Conservation (phyloP, 306 rosid species). For the Trichosanthes truncata region DNA sequence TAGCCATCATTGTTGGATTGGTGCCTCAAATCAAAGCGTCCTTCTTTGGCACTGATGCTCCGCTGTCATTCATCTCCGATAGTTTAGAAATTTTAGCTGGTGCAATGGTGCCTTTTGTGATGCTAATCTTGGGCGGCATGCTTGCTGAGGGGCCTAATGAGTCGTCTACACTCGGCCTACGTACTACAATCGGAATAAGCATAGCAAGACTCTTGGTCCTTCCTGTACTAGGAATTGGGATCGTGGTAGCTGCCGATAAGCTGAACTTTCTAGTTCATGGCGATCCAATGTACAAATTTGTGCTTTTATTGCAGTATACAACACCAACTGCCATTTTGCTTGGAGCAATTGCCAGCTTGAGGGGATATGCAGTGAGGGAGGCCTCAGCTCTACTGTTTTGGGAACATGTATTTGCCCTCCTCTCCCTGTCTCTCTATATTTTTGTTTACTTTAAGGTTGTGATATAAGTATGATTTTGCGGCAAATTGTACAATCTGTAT, state of each 20-base stretch:
- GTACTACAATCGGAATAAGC: conserved; percentile 63
- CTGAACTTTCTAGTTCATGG: conserved; percentile 32
- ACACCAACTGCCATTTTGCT: conserved; percentile 84
- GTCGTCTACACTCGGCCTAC: conserved; percentile 48
- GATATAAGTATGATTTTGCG: neutral
- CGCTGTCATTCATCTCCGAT: conserved; percentile 48
- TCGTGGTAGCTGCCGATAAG: conserved; percentile 39
- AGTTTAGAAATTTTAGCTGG: conserved; percentile 57
- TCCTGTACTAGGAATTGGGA: conserved; percentile 66
- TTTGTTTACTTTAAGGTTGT: conserved; percentile 41
- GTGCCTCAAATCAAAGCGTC: conserved; percentile 52
- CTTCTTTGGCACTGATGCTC: conserved; percentile 50
- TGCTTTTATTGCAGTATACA: conserved; percentile 70
- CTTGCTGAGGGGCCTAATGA: conserved; percentile 84
- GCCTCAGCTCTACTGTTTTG: conserved; percentile 86
- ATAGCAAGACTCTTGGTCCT: conserved; percentile 80
- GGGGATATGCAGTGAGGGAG: conserved; percentile 77
- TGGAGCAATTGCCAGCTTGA: conserved; percentile 81
- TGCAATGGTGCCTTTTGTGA: conserved; percentile 78
- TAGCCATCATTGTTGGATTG: conserved; percentile 57
- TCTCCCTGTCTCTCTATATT: conserved; percentile 56
- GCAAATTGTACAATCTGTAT: neutral
- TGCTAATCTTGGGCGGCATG: conserved; percentile 89
- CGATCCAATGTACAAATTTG: conserved; percentile 59
- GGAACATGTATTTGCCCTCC: conserved; percentile 72